These are phyloP conservation scores for Oryza nivara DNA, from an alignment of 176 grass and related monocot genomes.

Conservation along the genomic window DNA sequence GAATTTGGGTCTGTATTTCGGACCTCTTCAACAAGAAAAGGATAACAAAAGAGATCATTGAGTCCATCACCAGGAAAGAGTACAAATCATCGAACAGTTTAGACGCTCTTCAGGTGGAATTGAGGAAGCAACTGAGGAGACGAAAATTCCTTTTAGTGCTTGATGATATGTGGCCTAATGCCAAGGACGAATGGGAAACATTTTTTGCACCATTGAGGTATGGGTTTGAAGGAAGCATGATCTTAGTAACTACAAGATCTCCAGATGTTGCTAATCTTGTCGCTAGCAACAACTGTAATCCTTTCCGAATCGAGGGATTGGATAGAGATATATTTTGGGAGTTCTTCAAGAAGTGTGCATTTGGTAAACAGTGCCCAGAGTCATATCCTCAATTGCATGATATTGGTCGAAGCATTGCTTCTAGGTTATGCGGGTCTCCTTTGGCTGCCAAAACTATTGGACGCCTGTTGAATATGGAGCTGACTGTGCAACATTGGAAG, in stretches of 20 bases:
- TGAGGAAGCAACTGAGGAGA: neutral
- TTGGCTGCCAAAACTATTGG: constrained; percentile 50
- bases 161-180: neutral
- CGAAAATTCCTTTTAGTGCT: constrained; percentile 13
- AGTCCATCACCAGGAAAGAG: neutral
- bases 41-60: constrained; percentile 8
- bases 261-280: neutral
- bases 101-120: neutral
- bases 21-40: constrained; percentile 16
- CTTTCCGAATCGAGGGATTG: constrained; percentile 1
- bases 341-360: constrained; percentile 22
- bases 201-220: neutral
- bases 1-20: constrained; percentile 21
- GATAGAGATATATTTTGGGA: constrained; percentile 11
- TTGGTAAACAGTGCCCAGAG: neutral
- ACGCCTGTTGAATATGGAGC: constrained; percentile 13
- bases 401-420: constrained; percentile 30
- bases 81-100: neutral
- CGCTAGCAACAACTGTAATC: neutral
- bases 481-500: constrained; percentile 20
- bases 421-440: constrained; percentile 34
- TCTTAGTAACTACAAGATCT: constrained; percentile 41
- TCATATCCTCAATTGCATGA: neutral
- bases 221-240: constrained; percentile 39
- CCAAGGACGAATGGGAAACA: no score